Conservation (phyloP, 169 alveolate genomes). For the Plasmodium gallinaceum region DNA sequence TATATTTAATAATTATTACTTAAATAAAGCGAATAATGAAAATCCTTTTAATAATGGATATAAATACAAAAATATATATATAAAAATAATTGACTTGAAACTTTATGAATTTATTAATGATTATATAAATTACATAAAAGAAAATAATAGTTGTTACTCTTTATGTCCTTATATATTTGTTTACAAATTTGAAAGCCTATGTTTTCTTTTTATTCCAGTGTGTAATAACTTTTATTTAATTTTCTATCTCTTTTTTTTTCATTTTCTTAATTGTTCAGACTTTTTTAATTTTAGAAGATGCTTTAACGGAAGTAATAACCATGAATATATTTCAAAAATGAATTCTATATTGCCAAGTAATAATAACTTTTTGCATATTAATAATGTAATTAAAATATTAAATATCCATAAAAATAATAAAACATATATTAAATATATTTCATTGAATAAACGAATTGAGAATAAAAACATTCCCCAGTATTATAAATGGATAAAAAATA, state of each 20-base stretch:
- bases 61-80: conserved; percentile 66
- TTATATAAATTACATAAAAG: conserved; percentile 61
- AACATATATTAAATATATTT: conserved; percentile 34
- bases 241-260: conserved; percentile 57
- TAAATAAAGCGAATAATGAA: conserved; percentile 26
- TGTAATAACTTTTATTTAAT: conserved; percentile 63
- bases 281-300: conserved; percentile 65
- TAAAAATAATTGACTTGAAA: conserved; percentile 66
- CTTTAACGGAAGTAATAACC: conserved; percentile 37
- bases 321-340: conserved; percentile 42
- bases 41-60: conserved; percentile 50
- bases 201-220: conserved; percentile 59
- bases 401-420: conserved; percentile 35
- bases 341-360: conserved; percentile 16
- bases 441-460: conserved; percentile 13
- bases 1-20: conserved; percentile 12
- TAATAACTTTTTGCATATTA: conserved; percentile 55
- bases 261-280: conserved; percentile 59
- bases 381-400: conserved; percentile 56
- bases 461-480: conserved; percentile 22
- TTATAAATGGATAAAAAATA: conserved; percentile 66
- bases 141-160: conserved; percentile 58
- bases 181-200: conserved; percentile 30
- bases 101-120: conserved; percentile 45
- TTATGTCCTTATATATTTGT: conserved; percentile 63